Evolutionary conservation across 78 protist species (phyloP).

Genomic region (Protostelium mycophagum): DNA sequence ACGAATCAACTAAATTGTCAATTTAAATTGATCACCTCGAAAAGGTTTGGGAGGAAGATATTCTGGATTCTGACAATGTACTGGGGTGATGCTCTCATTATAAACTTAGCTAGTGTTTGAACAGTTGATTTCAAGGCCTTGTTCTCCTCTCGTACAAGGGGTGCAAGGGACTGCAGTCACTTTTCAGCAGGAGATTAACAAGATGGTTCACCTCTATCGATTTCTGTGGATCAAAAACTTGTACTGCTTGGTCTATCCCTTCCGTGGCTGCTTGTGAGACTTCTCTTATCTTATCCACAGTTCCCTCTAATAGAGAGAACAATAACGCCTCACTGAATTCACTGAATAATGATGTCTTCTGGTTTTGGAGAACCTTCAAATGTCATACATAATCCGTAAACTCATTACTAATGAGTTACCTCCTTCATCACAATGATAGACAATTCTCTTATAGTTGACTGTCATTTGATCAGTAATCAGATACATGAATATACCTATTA

Average conservation of each 20-base stretch:
- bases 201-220: neutral
- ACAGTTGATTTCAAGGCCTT: neutral
- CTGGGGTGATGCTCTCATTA: neutral
- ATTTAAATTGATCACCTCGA: neutral
- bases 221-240: neutral
- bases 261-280: neutral
- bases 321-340: neutral
- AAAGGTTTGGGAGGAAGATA: neutral
- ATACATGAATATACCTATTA: no score
- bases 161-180: neutral
- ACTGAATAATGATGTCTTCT: neutral
- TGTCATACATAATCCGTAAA: no score
- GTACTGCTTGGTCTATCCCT: neutral
- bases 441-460: neutral
- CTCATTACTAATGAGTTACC: neutral
- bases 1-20: neutral
- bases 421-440: neutral
- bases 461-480: no score
- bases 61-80: neutral
- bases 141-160: neutral
- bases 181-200: neutral
- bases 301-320: neutral
- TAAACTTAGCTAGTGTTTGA: neutral
- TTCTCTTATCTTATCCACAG: neutral
- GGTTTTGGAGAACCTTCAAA: neutral